phyloP scores from a whole-genome alignment of 2,329 filamentous ascomycete species.

The Trichoderma koningii region DNA sequence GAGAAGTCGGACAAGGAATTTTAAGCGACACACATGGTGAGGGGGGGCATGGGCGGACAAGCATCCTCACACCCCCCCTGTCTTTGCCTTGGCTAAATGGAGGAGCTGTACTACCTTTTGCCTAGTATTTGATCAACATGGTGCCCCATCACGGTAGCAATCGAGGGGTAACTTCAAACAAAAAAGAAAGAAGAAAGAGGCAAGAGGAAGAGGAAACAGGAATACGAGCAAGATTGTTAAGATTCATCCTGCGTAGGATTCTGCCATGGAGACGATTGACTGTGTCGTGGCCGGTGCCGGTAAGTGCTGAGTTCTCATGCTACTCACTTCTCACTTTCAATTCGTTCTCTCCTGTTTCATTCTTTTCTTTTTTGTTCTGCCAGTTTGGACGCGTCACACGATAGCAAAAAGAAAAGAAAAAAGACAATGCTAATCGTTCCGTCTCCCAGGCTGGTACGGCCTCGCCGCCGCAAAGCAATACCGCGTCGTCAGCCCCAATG shows the following conservation, averaged over 20 bases:
- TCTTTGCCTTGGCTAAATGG: background rate
- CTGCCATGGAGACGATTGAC: slow-evolving; percentile 48
- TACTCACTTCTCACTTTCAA: background rate
- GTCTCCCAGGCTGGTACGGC: slow-evolving; percentile 48
- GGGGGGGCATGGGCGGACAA: background rate
- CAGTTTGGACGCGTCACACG: background rate
- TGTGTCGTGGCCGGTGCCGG: slow-evolving; percentile 57
- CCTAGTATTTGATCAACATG: slow-evolving; percentile 22
- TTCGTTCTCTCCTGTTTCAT: background rate
- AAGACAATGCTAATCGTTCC: background rate
- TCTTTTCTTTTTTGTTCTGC: background rate
- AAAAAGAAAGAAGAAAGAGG: slow-evolving; percentile 10
- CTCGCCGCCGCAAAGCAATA: slow-evolving; percentile 64
- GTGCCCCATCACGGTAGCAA: slow-evolving; percentile 2
- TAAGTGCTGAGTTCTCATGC: slow-evolving; percentile 38
- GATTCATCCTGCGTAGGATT: background rate
- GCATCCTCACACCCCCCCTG: background rate
- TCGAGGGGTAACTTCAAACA: background rate
- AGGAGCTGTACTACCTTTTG: background rate
- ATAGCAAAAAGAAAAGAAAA: background rate
- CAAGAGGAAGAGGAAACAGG: slow-evolving; percentile 3
- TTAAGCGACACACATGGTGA: background rate
- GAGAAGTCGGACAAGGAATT: slow-evolving; percentile 3
- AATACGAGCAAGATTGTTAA: background rate
- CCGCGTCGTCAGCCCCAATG: slow-evolving; percentile 58